Evolutionary conservation across 176 grass and related monocot species (phyloP).

Genomic region (Bothriochloa decipiens): DNA sequence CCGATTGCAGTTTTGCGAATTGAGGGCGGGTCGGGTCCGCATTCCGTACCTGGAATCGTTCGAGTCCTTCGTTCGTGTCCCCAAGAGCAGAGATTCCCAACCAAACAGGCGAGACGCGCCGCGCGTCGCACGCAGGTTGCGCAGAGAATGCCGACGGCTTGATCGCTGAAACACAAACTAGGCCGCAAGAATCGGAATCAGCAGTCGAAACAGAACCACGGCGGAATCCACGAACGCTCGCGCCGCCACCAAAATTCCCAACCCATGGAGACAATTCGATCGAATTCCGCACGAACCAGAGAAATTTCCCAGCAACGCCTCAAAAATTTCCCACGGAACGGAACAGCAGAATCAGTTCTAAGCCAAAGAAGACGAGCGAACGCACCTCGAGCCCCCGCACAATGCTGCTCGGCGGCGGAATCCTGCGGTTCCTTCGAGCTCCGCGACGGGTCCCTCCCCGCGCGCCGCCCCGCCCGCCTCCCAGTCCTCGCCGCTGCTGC

Average conservation of each 20-base stretch:
- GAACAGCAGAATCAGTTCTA: background rate
- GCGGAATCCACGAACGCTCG: too few relatives aligned
- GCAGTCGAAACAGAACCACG: background rate
- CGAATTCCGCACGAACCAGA: background rate
- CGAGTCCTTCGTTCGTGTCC: background rate
- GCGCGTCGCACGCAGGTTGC: background rate
- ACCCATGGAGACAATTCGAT: background rate
- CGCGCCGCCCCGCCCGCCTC: background rate
- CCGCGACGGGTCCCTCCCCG: background rate
- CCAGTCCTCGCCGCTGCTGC: background rate
- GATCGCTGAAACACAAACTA: background rate
- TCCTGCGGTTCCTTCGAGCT: background rate
- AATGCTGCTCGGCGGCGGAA: background rate
- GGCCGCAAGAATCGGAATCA: background rate
- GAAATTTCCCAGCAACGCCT: background rate
- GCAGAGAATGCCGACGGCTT: background rate
- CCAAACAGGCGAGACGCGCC: background rate
- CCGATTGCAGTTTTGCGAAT: background rate
- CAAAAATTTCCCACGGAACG: background rate
- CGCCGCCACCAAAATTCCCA: background rate
- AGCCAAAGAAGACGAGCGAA: background rate
- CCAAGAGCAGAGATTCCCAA: background rate
- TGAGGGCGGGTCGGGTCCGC: background rate
- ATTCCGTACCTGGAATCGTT: background rate
- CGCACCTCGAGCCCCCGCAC: slow-evolving; percentile 1